phyloP scores from a whole-genome alignment of 192 early-diverging fungal genomes.

The Polychytrium aggregatum region DNA sequence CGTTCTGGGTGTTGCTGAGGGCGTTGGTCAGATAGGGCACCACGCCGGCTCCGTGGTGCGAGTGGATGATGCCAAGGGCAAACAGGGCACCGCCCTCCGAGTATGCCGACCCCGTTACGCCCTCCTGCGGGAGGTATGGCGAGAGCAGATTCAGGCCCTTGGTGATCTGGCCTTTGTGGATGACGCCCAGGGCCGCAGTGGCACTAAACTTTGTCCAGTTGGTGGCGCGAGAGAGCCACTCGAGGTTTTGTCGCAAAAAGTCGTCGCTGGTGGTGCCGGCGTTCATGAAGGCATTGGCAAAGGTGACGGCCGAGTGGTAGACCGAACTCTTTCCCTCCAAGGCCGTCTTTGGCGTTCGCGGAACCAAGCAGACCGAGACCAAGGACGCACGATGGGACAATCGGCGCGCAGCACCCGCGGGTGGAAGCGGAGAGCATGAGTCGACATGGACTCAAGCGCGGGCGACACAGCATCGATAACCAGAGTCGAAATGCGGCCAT shows the following conservation, averaged over 20 bases:
- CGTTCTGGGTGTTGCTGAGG: conserved; percentile 64
- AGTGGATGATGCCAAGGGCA: conserved; percentile 93
- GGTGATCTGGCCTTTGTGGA: conserved; percentile 92
- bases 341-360: conserved; percentile 62
- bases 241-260: conserved; percentile 92
- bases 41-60: conserved; percentile 82
- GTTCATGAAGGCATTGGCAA: conserved; percentile 97
- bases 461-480: no score
- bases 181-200: conserved; percentile 93
- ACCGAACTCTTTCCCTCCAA: conserved; percentile 85
- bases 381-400: no score
- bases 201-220: conserved; percentile 99
- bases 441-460: background rate
- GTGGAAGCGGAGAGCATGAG: background rate
- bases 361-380: no score
- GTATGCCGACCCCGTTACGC: conserved; percentile 75
- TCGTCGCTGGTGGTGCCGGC: conserved; percentile 97
- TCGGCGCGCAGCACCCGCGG: background rate
- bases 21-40: conserved; percentile 71
- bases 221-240: conserved; percentile 93
- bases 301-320: conserved; percentile 88
- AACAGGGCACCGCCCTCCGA: conserved; percentile 96
- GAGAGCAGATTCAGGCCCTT: conserved; percentile 71
- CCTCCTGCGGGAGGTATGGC: conserved; percentile 92
- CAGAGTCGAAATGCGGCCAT: no score